Conservation (phyloP, 1,284 basidiomycete genomes). For the Leccinum angustisporum region DNA sequence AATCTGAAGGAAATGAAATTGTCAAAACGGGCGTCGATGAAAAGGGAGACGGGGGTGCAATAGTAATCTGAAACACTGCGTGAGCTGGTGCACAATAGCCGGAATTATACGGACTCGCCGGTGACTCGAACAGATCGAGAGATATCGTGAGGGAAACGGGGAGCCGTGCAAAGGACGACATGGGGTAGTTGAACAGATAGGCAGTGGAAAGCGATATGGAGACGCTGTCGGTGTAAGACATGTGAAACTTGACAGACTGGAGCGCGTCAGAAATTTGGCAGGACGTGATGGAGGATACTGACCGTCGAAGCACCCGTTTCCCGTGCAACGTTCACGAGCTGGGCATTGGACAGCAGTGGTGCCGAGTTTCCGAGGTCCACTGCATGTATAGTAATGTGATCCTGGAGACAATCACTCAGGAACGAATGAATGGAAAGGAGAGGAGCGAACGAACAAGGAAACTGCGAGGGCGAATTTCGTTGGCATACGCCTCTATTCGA, state of each 20-base stretch:
- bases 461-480: constrained; percentile 62
- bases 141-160: constrained; percentile 78
- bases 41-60: constrained; percentile 49
- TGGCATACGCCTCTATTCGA: constrained; percentile 70
- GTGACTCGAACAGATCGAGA: constrained; percentile 71
- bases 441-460: constrained; percentile 54
- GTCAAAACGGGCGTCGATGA: constrained; percentile 55
- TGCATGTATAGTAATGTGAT: constrained; percentile 72
- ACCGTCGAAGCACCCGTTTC: constrained; percentile 15
- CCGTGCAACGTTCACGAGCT: constrained; percentile 34
- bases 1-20: constrained; percentile 61
- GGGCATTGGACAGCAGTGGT: constrained; percentile 62
- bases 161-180: constrained; percentile 74
- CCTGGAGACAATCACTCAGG: constrained; percentile 43
- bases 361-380: constrained; percentile 72
- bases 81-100: constrained; percentile 5
- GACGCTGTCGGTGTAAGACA: constrained; percentile 67
- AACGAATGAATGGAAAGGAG: not conserved
- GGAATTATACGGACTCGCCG: constrained; percentile 43
- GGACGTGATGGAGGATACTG: constrained; percentile 12
- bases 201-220: constrained; percentile 80
- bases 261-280: constrained; percentile 8
- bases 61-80: constrained; percentile 41
- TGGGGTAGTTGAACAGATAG: constrained; percentile 80
- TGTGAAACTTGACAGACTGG: constrained; percentile 52